Base-by-base conservation (phyloP, 2,329 filamentous ascomycete genomes). In the Pseudocercospora pini-densiflorae region DNA sequence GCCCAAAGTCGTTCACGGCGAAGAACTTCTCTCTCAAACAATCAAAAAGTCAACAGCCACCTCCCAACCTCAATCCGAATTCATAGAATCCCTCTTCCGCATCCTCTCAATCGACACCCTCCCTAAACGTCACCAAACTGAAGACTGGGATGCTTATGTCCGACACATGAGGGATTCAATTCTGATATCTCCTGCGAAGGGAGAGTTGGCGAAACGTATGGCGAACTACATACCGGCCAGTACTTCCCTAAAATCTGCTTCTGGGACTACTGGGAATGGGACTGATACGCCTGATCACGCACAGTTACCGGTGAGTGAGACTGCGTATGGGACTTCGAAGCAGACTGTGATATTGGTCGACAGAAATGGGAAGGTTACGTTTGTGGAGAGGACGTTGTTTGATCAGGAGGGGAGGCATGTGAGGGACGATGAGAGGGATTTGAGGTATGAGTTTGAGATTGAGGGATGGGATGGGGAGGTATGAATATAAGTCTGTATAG, bases 261-360 rank as follows among this genome's bases (percentile, higher is more conserved):
- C 79, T 1, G 69, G 74, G 10, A n/a, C n/a, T n/a, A n/a, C n/a
- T n/a, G n/a, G n/a, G n/a, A n/a, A n/a, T n/a, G n/a, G n/a, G n/a
- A 61, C 65, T 16, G 62, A 59, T 24, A 65, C 60, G n/a, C 68
- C 68, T 6, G 63, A 69, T 49, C 60, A 63, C 43, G 71, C 69
- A 12, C 65, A 77, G 40, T 72, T 75, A n/a, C 29, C 40, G 5
- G 40, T 68, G n/a, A 66, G 67, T 9, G 53, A 71, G 5, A 86
- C 85, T 0, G 77, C 84, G 7, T 90, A 90, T 73, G 88, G 88
- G 0, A 90, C 88, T 2, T 86, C 89, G 74, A 88, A 88, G 76
- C 88, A 90, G 74, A 88, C 86, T 0, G 78, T 90, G 7, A 79
- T 90, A 1, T 76, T 90, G 14, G 86, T 89, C 21, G 80, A 84